phyloP scores from a whole-genome alignment of 805 yeast genomes.

The Starmera pachycereana region DNA sequence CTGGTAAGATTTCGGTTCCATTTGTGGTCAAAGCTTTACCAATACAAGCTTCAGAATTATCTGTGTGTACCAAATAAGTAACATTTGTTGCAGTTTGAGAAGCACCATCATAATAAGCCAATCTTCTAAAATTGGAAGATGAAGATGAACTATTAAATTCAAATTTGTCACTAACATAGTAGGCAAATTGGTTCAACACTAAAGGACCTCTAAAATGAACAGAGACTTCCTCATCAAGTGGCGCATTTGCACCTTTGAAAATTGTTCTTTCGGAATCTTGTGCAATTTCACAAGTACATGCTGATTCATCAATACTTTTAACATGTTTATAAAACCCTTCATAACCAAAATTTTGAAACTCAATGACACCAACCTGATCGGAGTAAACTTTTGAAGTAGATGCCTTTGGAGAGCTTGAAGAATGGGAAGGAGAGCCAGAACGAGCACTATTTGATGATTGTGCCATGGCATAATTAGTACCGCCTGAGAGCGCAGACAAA shows the following conservation, averaged over 20 bases:
- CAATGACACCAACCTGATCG: conserved; percentile 27
- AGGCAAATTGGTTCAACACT: conserved; percentile 48
- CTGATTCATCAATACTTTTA: conserved; percentile 28
- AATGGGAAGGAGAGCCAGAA: neutral
- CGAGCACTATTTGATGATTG: conserved; percentile 2
- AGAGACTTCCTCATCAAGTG: conserved; percentile 57
- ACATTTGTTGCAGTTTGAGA: conserved; percentile 45
- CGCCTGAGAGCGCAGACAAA: too few species aligned
- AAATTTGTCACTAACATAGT: conserved; percentile 38
- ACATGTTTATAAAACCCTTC: conserved; percentile 43
- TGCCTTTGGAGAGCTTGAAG: conserved; percentile 2
- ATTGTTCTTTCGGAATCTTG: conserved; percentile 24
- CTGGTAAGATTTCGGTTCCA: conserved; percentile 36
- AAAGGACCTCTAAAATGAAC: conserved; percentile 78
- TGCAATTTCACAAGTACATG: conserved; percentile 38
- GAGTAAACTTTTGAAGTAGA: conserved; percentile 5
- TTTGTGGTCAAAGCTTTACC: conserved; percentile 64
- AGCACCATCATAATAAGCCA: conserved; percentile 46
- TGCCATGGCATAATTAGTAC: neutral
- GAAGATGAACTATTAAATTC: conserved; percentile 19
- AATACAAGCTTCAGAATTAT: conserved; percentile 48
- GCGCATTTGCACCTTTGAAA: conserved; percentile 54
- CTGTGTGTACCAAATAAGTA: conserved; percentile 58
- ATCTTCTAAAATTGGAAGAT: conserved; percentile 44
- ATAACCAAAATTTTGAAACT: conserved; percentile 46